phyloP scores from a whole-genome alignment of 768 basidiomycete genomes.

The Leccinum longicurvipes region DNA sequence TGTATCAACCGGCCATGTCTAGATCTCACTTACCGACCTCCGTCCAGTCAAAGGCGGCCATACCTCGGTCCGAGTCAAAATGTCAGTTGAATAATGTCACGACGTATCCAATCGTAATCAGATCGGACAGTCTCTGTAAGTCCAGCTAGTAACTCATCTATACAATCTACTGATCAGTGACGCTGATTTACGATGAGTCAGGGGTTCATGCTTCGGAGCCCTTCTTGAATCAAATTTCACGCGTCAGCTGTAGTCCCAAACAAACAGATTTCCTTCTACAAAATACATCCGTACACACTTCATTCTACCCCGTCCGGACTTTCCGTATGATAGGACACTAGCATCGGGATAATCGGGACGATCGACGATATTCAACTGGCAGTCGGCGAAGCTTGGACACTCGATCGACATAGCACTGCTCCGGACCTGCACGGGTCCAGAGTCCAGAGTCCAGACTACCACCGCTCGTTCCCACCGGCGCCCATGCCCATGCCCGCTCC shows the following conservation, averaged over 20 bases:
- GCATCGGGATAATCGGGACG: background rate
- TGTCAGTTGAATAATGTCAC: too few species aligned
- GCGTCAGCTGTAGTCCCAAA: background rate
- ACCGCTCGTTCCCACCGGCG: background rate
- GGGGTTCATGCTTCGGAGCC: too few species aligned
- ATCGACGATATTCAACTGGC: background rate
- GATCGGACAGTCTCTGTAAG: background rate
- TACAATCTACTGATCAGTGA: too few species aligned
- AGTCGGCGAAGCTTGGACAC: background rate
- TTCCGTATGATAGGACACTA: background rate
- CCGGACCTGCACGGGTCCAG: background rate
- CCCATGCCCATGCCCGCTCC: background rate
- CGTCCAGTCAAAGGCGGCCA: too few species aligned
- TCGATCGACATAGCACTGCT: background rate
- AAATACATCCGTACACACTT: background rate
- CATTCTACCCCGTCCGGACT: background rate
- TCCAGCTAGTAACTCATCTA: too few species aligned
- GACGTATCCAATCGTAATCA: background rate
- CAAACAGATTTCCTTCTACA: background rate
- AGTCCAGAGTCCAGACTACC: conserved; percentile 1
- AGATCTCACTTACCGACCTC: too few species aligned
- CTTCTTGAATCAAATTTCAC: too few species aligned
- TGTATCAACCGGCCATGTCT: too few species aligned
- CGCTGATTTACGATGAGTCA: too few species aligned
- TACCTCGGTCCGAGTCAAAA: too few species aligned